Conservation (phyloP, 164 flowering plant genomes). For the Vitis riparia region DNA sequence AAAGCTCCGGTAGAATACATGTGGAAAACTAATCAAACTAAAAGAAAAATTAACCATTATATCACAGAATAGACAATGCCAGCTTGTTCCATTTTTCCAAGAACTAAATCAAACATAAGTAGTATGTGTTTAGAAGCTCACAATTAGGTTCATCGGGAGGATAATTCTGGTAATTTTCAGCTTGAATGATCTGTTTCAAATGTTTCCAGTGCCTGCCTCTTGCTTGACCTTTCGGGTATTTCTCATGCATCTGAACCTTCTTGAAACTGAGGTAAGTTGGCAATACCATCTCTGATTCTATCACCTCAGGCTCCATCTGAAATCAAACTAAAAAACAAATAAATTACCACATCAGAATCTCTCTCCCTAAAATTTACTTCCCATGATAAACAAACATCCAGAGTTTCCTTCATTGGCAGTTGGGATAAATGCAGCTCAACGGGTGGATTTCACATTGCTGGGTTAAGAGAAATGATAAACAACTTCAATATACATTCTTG, state of each 20-base stretch:
- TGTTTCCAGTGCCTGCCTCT: slow-evolving; percentile 89
- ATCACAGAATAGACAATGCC: neutral
- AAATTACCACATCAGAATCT: too few relatives aligned
- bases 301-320: slow-evolving; percentile 77
- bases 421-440: too few relatives aligned
- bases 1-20: too few relatives aligned
- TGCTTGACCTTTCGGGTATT: slow-evolving; percentile 91
- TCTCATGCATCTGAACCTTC: slow-evolving; percentile 75
- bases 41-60: neutral
- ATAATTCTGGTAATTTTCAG: slow-evolving; percentile 71
- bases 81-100: neutral
- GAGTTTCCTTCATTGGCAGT: too few relatives aligned
- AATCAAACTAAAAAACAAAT: too few relatives aligned
- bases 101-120: neutral
- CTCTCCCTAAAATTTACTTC: too few relatives aligned
- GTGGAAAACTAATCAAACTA: neutral
- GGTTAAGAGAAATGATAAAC: too few relatives aligned
- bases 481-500: too few relatives aligned
- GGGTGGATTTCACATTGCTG: too few relatives aligned
- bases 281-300: slow-evolving; percentile 72
- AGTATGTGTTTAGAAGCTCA: slow-evolving; percentile 27
- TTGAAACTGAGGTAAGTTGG: slow-evolving; percentile 76
- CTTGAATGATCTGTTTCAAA: slow-evolving; percentile 89
- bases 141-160: slow-evolving; percentile 83
- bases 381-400: too few relatives aligned